Base-by-base conservation (phyloP, 129 eudicot genomes). In the Arctium minus region DNA sequence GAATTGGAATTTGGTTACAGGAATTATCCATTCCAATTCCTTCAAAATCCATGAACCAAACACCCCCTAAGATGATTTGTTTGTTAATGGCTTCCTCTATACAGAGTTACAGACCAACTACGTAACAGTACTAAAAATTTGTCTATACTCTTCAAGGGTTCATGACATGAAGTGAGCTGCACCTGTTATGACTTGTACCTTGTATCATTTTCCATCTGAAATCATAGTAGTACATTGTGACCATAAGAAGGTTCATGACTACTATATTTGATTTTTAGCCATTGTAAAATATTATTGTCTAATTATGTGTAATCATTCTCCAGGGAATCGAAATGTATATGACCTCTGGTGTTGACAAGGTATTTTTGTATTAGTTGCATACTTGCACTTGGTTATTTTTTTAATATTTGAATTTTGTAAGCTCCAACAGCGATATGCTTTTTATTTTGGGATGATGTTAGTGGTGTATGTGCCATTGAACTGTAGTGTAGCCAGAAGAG, bases 321-420 rank as follows among this genome's bases (percentile, higher is more conserved):
- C 93, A 94, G 99, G 99, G 99, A 79, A 88, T 96, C 75, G 99
- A 96, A 80, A 91, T 93, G 97, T 84, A 74, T 79, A 80, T 90
- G 94, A 93, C 86, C 83, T 86, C 98, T 78, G 91, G 89, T 50
- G 53, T 75, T 70, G 97, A 93, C 82, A 93, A 93, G 99, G 99
- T 96, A 89, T 67, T 80, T 71, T 39, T 50, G 17, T 68, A 33
- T 4, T 27, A 64, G 33, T 53, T 67, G 18, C 38, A 42, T 86
- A 71, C 84, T 76, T 79, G 65, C 40, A 70, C 8, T 76, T 72
- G 68, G 42, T 70, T 17, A 42, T 77, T 3, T 30, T 56, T 50
- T 79, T 0, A 33, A 32, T 2, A 35, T 17, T 29, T 8, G 10
- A 72, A 4, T 4, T 62, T 12, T 33, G 75, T 42, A 36, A 64